Base-by-base conservation (phyloP, 495 filamentous ascomycete species). In the Viridothelium virens region DNA sequence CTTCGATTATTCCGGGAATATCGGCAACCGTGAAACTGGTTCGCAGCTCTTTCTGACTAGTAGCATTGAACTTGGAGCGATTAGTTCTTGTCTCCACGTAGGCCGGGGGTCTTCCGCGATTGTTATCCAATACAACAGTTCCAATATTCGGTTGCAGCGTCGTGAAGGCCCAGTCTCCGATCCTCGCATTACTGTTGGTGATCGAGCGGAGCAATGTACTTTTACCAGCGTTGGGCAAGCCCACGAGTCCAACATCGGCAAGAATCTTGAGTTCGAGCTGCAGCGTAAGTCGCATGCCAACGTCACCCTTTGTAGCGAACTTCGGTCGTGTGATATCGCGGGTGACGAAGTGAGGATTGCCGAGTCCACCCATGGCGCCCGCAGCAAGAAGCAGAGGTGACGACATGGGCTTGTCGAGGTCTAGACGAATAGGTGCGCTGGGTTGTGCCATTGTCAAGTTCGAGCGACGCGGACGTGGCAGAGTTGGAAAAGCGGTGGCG, bases 121-220 rank as follows among this genome's bases (percentile, higher is more conserved):
- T 80, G 68, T 93, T 81, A 71, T 97, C 94, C 38, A 97, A 81
- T 5, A 97, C 88, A 14, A 97, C 91, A 0, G 95, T 98, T 46
- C 94, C 94, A 66, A 98, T 92, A 71, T 92, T 96, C 0, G 94
- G 94, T 50, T 90, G 87, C 5, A 98, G 81, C 0, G 94, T 98
- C 4, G 94, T 98, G 73, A 98, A 98, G 25, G 91, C 94, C 94
- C 94, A 98, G 72, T 91, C 85, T 33, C 94, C 94, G 37, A 98
- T 87, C 16, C 95, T 85, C 1, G 95, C 89, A 56, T 90, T 85
- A 75, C 90, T 92, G 69, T 89, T 87, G 69, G 84, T 95, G 69
- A 98, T 77, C 1, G 92, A 88, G 56, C 94, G 88, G 4, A 97
- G 83, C 7, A 98, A 82, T 0, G 95, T 97, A 73, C 89, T 94